Conservation (phyloP, 306 rosid species). For the Albizia julibrissin region DNA sequence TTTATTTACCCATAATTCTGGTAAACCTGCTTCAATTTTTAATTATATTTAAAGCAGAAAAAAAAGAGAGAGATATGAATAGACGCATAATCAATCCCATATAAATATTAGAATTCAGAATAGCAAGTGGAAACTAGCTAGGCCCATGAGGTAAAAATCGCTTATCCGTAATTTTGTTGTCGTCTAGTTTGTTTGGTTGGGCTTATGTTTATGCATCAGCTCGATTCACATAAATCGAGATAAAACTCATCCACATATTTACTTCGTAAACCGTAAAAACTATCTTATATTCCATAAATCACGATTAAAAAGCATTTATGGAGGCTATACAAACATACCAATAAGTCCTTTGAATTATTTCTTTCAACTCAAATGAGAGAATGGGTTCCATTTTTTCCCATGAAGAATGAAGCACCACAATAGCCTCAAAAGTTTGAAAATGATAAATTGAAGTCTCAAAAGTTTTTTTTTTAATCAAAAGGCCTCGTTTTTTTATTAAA, state of each 20-base stretch:
- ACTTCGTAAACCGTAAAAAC: no score
- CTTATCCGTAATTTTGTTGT: no score
- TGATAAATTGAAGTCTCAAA: background rate
- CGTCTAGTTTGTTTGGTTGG: no score
- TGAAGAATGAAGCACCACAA: background rate
- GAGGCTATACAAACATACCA: no score
- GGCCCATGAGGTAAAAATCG: background rate
- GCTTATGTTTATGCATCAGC: no score
- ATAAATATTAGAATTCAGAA: background rate
- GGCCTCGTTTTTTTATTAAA: no score
- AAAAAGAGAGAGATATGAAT: background rate
- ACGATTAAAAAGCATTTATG: no score
- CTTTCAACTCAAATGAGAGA: background rate
- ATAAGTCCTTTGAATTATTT: background rate
- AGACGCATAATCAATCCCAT: background rate
- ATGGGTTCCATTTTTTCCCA: background rate
- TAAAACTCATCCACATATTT: no score
- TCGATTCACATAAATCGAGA: no score
- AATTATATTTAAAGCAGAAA: background rate
- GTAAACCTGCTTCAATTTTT: no score
- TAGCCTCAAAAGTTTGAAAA: no score
- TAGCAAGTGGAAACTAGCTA: background rate
- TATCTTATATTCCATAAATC: no score
- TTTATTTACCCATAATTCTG: background rate
- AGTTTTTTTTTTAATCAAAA: background rate